Evolutionary conservation across 805 yeast genomes (phyloP).

Genomic region (Myxozyma lipomycoides): DNA sequence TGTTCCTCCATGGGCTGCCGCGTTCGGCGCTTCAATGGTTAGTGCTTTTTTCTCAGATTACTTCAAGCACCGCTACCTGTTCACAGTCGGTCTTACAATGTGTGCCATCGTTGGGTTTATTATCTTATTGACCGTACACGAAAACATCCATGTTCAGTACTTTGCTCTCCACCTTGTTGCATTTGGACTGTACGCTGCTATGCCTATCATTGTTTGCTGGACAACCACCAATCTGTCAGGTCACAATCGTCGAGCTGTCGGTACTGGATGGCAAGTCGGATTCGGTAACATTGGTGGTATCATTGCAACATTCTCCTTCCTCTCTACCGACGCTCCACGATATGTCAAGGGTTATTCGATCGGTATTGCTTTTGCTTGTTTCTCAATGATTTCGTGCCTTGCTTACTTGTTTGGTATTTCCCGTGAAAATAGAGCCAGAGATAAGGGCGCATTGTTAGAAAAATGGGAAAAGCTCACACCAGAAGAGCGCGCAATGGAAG

Average conservation of each 20-base stretch:
- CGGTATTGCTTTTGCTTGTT: slow-evolving; percentile 47
- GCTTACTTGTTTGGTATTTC: slow-evolving; percentile 39
- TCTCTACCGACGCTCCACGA: slow-evolving; percentile 54
- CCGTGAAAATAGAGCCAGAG: slow-evolving; percentile 33
- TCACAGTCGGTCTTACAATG: slow-evolving; percentile 30
- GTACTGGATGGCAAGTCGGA: slow-evolving; percentile 61
- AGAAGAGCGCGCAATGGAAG: slow-evolving; percentile 12
- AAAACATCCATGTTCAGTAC: slow-evolving; percentile 47
- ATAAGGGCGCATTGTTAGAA: slow-evolving; percentile 24
- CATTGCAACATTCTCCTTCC: slow-evolving; percentile 56
- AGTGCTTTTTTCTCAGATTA: slow-evolving; percentile 63
- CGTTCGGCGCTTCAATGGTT: slow-evolving; percentile 63
- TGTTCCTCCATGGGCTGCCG: slow-evolving; percentile 78
- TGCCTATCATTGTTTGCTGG: slow-evolving; percentile 73
- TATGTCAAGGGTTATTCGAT: slow-evolving; percentile 54
- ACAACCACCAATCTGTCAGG: slow-evolving; percentile 58
- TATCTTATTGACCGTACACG: slow-evolving; percentile 48
- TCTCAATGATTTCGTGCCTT: slow-evolving; percentile 41
- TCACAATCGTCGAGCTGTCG: slow-evolving; percentile 56
- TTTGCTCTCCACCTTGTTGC: slow-evolving; percentile 63
- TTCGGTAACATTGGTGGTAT: slow-evolving; percentile 74
- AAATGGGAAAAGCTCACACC: slow-evolving; percentile 24
- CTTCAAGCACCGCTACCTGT: slow-evolving; percentile 38
- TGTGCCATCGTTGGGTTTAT: slow-evolving; percentile 54
- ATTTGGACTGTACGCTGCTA: slow-evolving; percentile 55